Evolutionary conservation across 495 filamentous ascomycete species (phyloP).

Genomic region (Astrothelium macrocarpum): DNA sequence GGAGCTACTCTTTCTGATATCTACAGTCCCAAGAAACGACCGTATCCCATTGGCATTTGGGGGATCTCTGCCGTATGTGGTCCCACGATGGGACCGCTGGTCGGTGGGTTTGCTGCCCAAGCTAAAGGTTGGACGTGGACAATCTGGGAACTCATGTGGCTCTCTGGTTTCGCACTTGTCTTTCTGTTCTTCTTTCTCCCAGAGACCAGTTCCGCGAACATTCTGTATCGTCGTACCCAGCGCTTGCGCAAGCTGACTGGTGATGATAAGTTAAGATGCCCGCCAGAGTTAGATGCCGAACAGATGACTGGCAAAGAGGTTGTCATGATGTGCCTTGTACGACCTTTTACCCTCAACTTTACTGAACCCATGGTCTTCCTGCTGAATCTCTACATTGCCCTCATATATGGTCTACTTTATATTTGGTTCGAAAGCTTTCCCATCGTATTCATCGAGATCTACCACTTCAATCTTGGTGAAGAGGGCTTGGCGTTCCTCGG

Average conservation of each 20-base stretch:
- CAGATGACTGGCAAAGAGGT: conserved; percentile 33
- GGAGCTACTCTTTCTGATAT: conserved; percentile 45
- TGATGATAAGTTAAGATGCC: conserved; percentile 28
- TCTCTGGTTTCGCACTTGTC: conserved; percentile 29
- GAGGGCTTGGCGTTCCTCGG: conserved; percentile 44
- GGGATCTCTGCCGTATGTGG: conserved; percentile 31
- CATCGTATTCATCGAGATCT: conserved; percentile 41
- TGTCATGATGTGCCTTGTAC: conserved; percentile 30
- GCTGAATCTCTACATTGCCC: conserved; percentile 44
- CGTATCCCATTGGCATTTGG: conserved; percentile 30
- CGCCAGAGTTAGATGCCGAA: conserved; percentile 28
- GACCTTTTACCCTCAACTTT: conserved; percentile 35
- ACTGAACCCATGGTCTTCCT: conserved; percentile 37
- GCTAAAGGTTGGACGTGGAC: conserved; percentile 36
- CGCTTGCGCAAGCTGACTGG: conserved; percentile 31
- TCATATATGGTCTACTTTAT: conserved; percentile 47
- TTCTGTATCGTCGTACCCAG: conserved; percentile 31
- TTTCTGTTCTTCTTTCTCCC: conserved; percentile 34
- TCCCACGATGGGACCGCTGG: conserved; percentile 37
- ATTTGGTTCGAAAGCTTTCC: conserved; percentile 52
- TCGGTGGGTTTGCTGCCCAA: conserved; percentile 49
- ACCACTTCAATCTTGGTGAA: conserved; percentile 40
- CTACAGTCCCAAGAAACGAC: conserved; percentile 29
- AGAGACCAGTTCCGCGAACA: conserved; percentile 33
- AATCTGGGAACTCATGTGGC: conserved; percentile 35